Evolutionary conservation across 257 asterid genomes (phyloP), one percentile per base, ranked within the genome.

Genomic region (Solanum lignicaule): DNA sequence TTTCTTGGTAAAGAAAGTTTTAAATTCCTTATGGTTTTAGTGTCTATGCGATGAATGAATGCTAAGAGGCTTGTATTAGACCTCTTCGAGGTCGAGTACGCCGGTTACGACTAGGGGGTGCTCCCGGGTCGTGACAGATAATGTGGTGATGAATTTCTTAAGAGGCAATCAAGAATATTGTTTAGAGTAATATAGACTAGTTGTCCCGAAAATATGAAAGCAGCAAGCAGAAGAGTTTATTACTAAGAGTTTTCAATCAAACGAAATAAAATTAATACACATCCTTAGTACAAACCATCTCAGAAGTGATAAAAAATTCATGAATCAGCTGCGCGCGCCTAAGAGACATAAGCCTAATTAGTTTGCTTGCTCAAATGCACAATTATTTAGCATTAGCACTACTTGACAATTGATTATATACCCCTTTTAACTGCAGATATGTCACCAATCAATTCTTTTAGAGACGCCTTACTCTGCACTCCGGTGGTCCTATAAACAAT

Each of bases 401-500:
- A 33, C 18, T 78, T 27, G 48, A 36, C 71, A 68, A 48, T 84
- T 65, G 55, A 66, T 32, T 87, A 31, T 52, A 73, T 31, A 75
- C 12, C 38, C 9, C 4, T 66, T 36, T 36, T 35, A 76, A 7
- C 29, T 15, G 73, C 23, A 38, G 69, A 15, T 31, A 33, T 31
- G 15, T 83, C 81, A 13, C 23, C 38, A 13, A 9, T 90, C 83
- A 79, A 60, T 82, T 90, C 81, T 84, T 82, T 20, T 9, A 20
- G 3, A 14, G 32, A 46, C 90, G 98, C 91, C 91, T 93, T 25
- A 83, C 87, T 92, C 98, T 93, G 33, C 90, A 83, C 90, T 94
- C 95, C 0, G 98, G 99, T 9, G 83, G 94, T 32, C 98, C 99
- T 33, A 97, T 97, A 91, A 93, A 93, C 91, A 97, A 69, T 36